A percentile compares a stretch with the other conserved stretches of the same genome.
Evolutionary conservation across 495 filamentous ascomycete species (phyloP).

Genomic region (Cercophora samala): DNA sequence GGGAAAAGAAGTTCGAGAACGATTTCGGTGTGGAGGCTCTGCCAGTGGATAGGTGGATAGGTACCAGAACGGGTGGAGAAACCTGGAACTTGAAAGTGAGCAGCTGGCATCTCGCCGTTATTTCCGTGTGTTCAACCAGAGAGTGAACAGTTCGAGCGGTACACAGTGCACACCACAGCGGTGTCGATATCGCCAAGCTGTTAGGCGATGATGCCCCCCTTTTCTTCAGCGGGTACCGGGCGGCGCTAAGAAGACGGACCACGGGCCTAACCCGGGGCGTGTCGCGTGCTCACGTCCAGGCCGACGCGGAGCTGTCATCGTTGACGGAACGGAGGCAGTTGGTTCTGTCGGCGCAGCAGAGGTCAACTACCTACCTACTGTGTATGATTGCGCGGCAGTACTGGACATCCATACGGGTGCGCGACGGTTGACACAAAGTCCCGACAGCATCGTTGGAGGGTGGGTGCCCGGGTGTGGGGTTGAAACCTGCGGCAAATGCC

Average conservation of each 20-base stretch:
- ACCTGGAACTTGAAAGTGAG: not conserved
- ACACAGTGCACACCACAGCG: no score
- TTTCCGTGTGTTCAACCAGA: not conserved
- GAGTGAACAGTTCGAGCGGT: no score
- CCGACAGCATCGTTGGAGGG: not conserved
- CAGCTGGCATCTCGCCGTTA: not conserved
- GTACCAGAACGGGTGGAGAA: not conserved
- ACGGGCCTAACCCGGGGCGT: not conserved
- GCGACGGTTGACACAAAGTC: not conserved
- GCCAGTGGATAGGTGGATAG: not conserved
- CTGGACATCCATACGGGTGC: no score
- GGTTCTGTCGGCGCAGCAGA: no score
- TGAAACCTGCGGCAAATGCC: not conserved
- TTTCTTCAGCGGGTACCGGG: not conserved
- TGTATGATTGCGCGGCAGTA: no score
- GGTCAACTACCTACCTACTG: no score
- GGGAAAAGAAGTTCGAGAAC: not conserved
- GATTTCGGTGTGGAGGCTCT: not conserved
- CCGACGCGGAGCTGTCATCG: not conserved
- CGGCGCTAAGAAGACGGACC: not conserved
- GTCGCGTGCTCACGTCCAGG: not conserved
- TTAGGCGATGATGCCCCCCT: not conserved
- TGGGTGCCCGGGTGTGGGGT: no score
- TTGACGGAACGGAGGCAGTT: not conserved
- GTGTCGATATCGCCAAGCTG: not conserved